A percentile compares a stretch with the other conserved stretches of the same genome.
phyloP scores from a whole-genome alignment of 345 rosid genomes.

The Moringa oleifera region DNA sequence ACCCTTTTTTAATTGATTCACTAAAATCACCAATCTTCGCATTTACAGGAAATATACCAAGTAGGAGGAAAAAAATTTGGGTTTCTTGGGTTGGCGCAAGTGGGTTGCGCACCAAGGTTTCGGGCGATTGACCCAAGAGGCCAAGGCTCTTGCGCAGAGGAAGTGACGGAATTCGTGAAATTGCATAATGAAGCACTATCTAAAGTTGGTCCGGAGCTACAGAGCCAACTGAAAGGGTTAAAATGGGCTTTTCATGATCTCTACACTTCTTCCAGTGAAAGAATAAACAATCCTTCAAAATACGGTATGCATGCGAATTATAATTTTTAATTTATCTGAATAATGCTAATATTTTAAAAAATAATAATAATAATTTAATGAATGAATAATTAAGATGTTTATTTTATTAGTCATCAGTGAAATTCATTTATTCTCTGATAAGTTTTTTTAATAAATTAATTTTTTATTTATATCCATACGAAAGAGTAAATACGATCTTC shows the following conservation, averaged over 20 bases:
- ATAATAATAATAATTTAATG: no score
- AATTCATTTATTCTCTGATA: no score
- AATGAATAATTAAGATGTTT: no score
- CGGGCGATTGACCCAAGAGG: conserved; percentile 1
- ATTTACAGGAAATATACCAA: conserved; percentile 31
- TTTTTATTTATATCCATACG: no score
- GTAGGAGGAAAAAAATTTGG: conserved; percentile 47
- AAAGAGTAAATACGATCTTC: no score
- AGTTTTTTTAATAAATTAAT: no score
- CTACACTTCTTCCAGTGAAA: conserved; percentile 17
- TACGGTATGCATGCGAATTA: conserved; percentile 33
- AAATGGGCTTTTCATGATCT: conserved; percentile 26
- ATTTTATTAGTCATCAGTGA: no score
- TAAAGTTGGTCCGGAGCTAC: conserved; percentile 7
- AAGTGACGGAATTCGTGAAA: conserved; percentile 11
- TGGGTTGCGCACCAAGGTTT: conserved; percentile 27
- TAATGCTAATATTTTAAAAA: no score
- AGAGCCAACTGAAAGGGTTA: conserved; percentile 27
- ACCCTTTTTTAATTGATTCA: not conserved
- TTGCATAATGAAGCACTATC: conserved; percentile 26
- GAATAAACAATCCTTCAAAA: conserved; percentile 28
- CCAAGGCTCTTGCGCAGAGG: conserved; percentile 19
- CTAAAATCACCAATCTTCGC: no score
- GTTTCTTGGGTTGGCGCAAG: conserved; percentile 17
- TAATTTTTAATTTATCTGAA: no score